Conservation (phyloP, 331 rosid species). For the Ulmus americana region DNA sequence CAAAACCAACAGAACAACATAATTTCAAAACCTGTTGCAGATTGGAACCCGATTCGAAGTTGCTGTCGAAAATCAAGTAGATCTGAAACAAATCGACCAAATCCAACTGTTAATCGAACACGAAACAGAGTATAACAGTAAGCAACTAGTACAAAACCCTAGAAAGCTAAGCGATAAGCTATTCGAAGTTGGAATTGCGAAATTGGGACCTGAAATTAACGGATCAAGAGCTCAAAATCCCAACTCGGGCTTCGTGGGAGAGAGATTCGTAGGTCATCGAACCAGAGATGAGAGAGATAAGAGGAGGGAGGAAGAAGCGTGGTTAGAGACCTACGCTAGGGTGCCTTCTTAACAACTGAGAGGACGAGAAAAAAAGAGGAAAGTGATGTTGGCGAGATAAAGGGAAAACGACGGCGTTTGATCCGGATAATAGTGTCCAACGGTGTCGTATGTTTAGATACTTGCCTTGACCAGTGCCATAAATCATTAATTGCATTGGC, state of each 20-base stretch:
- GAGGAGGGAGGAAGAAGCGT: constrained; percentile 8
- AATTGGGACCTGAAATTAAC: constrained; percentile 10
- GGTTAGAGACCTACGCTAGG: constrained; percentile 8
- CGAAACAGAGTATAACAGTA: background rate
- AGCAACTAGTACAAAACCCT: constrained; percentile 22
- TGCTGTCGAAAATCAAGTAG: constrained; percentile 24
- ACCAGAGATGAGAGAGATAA: constrained; percentile 17
- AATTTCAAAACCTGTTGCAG: constrained; percentile 34
- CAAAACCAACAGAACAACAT: background rate
- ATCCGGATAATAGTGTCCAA: background rate
- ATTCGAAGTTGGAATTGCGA: constrained; percentile 47
- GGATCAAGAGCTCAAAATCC: constrained; percentile 33
- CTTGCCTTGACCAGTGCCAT: background rate
- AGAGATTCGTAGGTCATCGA: constrained; percentile 46
- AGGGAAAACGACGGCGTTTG: constrained; percentile 10
- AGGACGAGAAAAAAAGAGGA: constrained; percentile 10
- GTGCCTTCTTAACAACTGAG: constrained; percentile 24
- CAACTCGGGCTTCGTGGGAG: constrained; percentile 12
- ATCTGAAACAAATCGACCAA: constrained; percentile 42
- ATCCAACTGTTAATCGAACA: constrained; percentile 11
- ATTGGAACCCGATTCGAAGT: constrained; percentile 15
- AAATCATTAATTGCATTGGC: background rate
- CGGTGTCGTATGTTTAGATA: background rate
- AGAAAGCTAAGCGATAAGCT: constrained; percentile 22
- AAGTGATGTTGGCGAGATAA: constrained; percentile 9